Conservation (phyloP, 192 early-diverging fungal genomes). For the Coemansia sp. region DNA sequence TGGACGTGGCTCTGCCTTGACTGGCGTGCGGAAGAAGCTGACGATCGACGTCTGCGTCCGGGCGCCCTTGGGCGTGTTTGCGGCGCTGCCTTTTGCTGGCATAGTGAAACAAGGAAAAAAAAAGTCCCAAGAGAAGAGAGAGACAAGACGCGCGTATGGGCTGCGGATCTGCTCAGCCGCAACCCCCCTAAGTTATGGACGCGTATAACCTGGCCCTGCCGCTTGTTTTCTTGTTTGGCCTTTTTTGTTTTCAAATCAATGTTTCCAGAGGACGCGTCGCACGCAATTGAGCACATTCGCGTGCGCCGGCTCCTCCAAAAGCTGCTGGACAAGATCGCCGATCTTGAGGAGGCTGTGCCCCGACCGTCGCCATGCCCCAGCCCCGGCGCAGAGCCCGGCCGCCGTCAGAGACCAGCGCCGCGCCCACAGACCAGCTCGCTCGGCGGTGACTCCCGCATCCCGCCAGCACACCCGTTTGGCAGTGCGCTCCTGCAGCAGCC, state of each 20-base stretch:
- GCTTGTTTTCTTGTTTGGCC: no score
- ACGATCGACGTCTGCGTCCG: constrained; percentile 36
- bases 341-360: constrained; percentile 17
- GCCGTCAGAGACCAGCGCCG: not conserved
- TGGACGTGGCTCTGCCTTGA: not conserved
- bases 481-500: constrained; percentile 2
- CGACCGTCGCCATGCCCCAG: not conserved
- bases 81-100: not conserved
- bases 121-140: not conserved
- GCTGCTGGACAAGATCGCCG: constrained; percentile 34
- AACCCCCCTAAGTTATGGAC: no score
- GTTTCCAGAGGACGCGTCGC: constrained; percentile 17
- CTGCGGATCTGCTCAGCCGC: no score
- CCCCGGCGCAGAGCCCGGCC: no score
- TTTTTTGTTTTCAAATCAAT: no score
- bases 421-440: not conserved
- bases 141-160: no score
- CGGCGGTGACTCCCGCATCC: not conserved
- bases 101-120: not conserved
- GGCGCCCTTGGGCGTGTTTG: constrained; percentile 27
- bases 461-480: constrained; percentile 34
- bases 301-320: constrained; percentile 34
- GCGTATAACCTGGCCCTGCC: no score
- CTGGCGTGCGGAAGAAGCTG: constrained; percentile 42
- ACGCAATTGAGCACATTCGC: constrained; percentile 18